Percentiles rank a stretch among this genome's conserved stretches.
Evolutionary conservation across 208 protist species (phyloP).

Genomic region (Giardia muris): DNA sequence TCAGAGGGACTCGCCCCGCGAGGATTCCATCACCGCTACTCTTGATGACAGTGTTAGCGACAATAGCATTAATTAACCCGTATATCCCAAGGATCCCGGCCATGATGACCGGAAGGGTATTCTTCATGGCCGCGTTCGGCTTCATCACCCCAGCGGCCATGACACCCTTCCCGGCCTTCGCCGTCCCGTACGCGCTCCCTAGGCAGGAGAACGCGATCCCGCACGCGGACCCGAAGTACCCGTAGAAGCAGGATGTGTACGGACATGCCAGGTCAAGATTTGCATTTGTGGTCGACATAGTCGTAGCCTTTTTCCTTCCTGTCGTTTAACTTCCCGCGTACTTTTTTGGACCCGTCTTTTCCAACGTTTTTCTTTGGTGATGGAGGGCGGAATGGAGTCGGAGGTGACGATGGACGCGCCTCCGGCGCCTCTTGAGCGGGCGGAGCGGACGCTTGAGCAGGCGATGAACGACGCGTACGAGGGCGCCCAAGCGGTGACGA

Average conservation of each 20-base stretch:
- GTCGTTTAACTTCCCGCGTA: neutral
- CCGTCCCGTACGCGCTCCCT: slow-evolving; percentile 46
- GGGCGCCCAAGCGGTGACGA: neutral
- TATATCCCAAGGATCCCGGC: slow-evolving; percentile 98
- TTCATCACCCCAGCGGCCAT: slow-evolving; percentile 59
- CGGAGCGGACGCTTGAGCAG: neutral
- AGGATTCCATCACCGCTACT: neutral
- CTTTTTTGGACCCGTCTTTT: neutral
- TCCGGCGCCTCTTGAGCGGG: neutral
- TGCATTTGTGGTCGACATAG: neutral
- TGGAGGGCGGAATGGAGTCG: no score
- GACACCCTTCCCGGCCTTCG: slow-evolving; percentile 45
- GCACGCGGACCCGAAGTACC: slow-evolving; percentile 38
- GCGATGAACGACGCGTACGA: neutral
- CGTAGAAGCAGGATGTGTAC: slow-evolving; percentile 29
- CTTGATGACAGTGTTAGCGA: slow-evolving; percentile 58
- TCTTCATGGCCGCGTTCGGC: slow-evolving; percentile 75
- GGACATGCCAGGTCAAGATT: slow-evolving; percentile 23
- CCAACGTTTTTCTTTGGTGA: no score
- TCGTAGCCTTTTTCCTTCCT: neutral
- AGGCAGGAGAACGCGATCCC: slow-evolving; percentile 39
- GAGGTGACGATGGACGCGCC: neutral
- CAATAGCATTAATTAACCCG: slow-evolving; percentile 87
- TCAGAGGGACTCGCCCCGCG: slow-evolving; percentile 48
- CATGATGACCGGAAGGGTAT: slow-evolving; percentile 65